phyloP scores from a whole-genome alignment of 164 flowering plant genomes.

The Berberis thunbergii region DNA sequence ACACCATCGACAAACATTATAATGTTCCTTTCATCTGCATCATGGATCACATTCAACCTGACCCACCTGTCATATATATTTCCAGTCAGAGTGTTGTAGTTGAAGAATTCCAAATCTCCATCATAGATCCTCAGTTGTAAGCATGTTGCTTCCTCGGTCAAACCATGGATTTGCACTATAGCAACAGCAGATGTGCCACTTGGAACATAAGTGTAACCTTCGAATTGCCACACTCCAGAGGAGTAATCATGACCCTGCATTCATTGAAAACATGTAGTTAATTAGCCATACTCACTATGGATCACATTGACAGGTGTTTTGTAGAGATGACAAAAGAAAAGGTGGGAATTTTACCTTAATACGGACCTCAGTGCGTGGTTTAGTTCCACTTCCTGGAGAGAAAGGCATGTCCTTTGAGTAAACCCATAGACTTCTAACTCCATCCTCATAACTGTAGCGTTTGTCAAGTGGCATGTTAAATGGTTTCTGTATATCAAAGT shows the following conservation, averaged over 20 bases:
- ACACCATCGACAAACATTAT: neutral
- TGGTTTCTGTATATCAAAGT: constrained; percentile 2
- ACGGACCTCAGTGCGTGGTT: constrained; percentile 1
- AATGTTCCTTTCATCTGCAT: neutral
- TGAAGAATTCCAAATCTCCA: neutral
- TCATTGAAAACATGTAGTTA: neutral
- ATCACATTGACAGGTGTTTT: neutral
- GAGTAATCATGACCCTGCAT: constrained; percentile 3
- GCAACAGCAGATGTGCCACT: constrained; percentile 1
- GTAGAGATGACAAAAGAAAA: neutral
- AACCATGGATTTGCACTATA: neutral
- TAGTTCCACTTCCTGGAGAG: neutral
- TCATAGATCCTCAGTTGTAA: neutral
- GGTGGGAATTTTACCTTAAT: neutral
- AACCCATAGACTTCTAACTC: neutral
- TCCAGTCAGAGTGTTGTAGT: neutral
- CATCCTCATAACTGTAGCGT: neutral
- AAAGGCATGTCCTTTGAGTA: neutral
- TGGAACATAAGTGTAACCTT: neutral
- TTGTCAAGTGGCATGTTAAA: neutral
- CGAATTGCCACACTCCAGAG: constrained; percentile 2
- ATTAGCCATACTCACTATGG: neutral
- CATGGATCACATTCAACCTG: neutral
- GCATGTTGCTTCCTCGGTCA: neutral
- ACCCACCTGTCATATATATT: neutral